Evolutionary conservation across 2,329 filamentous ascomycete species (phyloP), one percentile per base, ranked within the genome.

Genomic region (Scolecobasidium constrictum): DNA sequence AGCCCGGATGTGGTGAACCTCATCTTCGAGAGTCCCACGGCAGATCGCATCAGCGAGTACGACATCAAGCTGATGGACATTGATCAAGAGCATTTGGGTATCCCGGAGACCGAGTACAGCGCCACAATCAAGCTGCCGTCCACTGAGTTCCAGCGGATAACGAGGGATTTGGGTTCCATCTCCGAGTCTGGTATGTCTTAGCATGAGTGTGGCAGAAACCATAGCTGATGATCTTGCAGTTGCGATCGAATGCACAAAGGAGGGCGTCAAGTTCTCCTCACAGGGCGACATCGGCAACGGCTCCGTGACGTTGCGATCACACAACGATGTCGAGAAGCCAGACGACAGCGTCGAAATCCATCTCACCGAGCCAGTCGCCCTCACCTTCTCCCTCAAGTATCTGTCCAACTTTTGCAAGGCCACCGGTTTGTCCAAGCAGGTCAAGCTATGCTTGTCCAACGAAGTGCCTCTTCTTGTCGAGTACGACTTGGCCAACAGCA

Each of bases 51-150:
- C 60, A 94, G 86, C 76, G 93, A 98, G 73, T 98, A 98, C 65
- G 92, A 98, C 66, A 84, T 98, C 67, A 98, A 98, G 76, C 80
- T 98, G 63, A 98, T 98, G 92, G 92, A 98, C 64, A 98, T 98
- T 64, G 92, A 98, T 68, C 93, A 98, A 71, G 92, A 98, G 75
- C 92, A 98, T 65, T 71, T 98, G 66, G 92, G 92, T 49, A 98
- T 98, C 56, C 92, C 92, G 13, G 90, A 98, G 56, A 98, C 93
- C n/a, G 92, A 98, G 58, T 98, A 98, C 60, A 83, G 87, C 31
- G 84, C 92, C 38, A 92, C 84, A 15, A 85, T 98, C 50, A 72
- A 76, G 43, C 87, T 98, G 86, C 90, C 92, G 12, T 78, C 84
- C 23, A 63, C 71, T 38, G 92, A 98, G 67, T 96, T 98, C 68